phyloP scores from a whole-genome alignment of 306 rosid genomes.

The Rubus parviflorus region DNA sequence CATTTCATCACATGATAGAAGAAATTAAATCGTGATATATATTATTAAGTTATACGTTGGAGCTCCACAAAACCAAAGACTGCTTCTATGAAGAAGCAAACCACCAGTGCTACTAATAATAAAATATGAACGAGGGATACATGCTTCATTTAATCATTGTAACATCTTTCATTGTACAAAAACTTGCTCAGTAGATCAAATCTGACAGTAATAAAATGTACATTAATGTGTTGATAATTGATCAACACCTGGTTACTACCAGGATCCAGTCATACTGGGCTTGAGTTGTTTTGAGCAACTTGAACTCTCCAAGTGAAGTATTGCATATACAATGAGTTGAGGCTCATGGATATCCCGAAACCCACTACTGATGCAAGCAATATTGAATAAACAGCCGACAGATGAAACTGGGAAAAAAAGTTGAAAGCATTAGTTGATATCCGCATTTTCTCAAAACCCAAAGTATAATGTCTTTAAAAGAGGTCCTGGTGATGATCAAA shows the following conservation, averaged over 20 bases:
- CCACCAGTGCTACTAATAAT: background rate
- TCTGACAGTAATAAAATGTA: background rate
- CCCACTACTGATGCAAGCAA: conserved; percentile 74
- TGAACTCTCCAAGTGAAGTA: conserved; percentile 68
- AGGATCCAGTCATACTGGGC: conserved; percentile 46
- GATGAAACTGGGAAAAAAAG: conserved; percentile 63
- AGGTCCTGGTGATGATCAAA: background rate
- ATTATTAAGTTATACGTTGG: background rate
- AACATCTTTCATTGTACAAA: background rate
- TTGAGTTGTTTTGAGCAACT: conserved; percentile 40
- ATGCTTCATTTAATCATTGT: background rate
- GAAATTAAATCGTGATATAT: background rate
- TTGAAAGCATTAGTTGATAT: conserved; percentile 13
- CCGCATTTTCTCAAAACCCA: background rate
- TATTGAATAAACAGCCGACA: conserved; percentile 66
- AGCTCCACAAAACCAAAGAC: background rate
- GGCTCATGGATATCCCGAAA: conserved; percentile 72
- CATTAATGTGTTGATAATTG: background rate
- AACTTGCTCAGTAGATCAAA: background rate
- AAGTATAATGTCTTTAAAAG: background rate
- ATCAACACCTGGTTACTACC: background rate
- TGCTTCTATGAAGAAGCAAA: background rate
- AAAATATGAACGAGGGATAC: background rate
- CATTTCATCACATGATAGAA: background rate
- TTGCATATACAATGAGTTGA: conserved; percentile 64